Conservation (phyloP, 164 flowering plant species). For the Magnolia sinica region DNA sequence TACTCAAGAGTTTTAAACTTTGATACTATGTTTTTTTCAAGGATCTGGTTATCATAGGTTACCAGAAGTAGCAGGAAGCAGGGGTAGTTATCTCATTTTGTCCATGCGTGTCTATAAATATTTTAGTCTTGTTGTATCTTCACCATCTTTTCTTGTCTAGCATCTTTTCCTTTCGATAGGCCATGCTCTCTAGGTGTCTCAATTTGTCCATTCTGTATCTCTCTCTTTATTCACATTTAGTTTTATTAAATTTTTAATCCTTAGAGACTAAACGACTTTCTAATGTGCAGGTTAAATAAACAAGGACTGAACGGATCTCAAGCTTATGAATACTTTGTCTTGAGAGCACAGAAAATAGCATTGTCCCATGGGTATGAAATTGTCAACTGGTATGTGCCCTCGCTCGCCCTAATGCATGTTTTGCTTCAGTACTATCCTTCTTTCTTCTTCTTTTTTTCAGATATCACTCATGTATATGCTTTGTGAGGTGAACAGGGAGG, state of each 20-base stretch:
- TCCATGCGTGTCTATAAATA: background rate
- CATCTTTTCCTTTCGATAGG: background rate
- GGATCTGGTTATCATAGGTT: no score
- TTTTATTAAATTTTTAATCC: background rate
- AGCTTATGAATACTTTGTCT: slow-evolving; percentile 79
- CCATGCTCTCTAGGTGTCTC: background rate
- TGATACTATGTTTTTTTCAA: background rate
- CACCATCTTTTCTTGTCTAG: background rate
- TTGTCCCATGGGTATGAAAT: slow-evolving; percentile 76
- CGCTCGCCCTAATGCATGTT: background rate
- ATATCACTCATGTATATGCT: slow-evolving; percentile 9
- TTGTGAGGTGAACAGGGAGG: slow-evolving; percentile 59
- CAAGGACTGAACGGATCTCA: slow-evolving; percentile 40
- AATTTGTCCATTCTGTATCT: no score
- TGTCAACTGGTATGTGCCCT: slow-evolving; percentile 61
- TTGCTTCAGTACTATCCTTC: background rate
- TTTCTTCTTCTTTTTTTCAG: background rate
- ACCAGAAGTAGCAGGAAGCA: background rate
- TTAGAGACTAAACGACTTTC: background rate
- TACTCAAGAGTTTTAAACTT: background rate
- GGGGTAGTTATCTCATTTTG: background rate
- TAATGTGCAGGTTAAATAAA: slow-evolving; percentile 49
- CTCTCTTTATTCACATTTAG: background rate
- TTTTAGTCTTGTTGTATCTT: background rate
- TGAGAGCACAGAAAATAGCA: slow-evolving; percentile 80